A percentile compares a stretch with the other conserved stretches of the same genome.
Conservation (phyloP, 306 rosid genomes). For the Begonia loranthoides region DNA sequence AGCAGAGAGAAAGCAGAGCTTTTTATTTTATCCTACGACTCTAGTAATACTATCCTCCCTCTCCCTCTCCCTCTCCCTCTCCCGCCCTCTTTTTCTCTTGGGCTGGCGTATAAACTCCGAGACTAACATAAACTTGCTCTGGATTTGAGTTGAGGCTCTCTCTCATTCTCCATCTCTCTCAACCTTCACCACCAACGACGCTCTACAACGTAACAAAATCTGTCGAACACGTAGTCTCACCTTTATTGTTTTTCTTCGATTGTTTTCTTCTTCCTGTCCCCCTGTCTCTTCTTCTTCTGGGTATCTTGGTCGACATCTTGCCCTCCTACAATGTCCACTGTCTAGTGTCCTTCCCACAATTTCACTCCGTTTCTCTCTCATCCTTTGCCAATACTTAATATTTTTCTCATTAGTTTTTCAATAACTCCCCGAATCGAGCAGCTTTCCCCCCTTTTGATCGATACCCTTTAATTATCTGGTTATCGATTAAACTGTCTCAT, state of each 20-base stretch:
- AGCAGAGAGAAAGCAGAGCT: no score
- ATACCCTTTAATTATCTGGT: slow-evolving; percentile 13
- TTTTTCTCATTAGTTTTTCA: neutral
- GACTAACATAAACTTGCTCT: neutral
- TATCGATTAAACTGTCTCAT: slow-evolving; percentile 7
- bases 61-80: neutral
- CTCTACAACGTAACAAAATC: neutral
- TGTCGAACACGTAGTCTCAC: neutral
- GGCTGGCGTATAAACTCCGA: slow-evolving; percentile 27
- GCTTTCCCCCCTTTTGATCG: slow-evolving; percentile 13
- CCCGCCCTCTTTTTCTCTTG: neutral
- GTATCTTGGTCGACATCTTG: slow-evolving; percentile 19
- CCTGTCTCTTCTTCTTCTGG: slow-evolving; percentile 2
- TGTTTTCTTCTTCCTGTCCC: neutral
- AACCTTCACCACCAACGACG: no score
- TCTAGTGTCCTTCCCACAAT: slow-evolving; percentile 21
- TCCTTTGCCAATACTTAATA: neutral
- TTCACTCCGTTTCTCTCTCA: neutral
- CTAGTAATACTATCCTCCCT: neutral
- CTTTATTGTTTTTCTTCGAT: neutral
- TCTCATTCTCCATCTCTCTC: neutral
- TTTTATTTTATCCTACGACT: no score
- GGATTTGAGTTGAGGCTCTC: neutral
- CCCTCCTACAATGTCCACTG: slow-evolving; percentile 40
- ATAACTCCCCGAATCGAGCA: slow-evolving; percentile 10